These are phyloP conservation scores for Fonsecaea erecta DNA, from an alignment of 2,329 filamentous ascomycete genomes.

Conservation along the genomic window DNA sequence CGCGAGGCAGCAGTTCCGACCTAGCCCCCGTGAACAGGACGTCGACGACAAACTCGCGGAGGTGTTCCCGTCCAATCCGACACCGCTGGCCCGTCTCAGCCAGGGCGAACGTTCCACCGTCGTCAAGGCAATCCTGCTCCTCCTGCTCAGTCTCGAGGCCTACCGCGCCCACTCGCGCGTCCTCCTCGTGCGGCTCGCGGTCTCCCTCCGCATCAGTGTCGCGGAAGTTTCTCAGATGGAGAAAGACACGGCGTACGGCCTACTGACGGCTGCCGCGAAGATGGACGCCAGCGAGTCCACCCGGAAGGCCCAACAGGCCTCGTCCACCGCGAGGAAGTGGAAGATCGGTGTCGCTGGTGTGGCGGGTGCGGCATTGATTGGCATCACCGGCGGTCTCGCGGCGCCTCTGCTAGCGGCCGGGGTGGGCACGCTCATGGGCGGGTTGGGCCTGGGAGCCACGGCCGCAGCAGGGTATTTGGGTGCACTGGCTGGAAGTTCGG, in stretches of 20 bases:
- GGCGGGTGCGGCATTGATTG: slow-evolving; percentile 76
- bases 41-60: slow-evolving; percentile 13
- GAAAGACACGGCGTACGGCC: slow-evolving; percentile 68
- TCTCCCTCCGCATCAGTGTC: slow-evolving; percentile 67
- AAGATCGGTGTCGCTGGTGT: slow-evolving; percentile 81
- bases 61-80: slow-evolving; percentile 63
- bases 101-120: slow-evolving; percentile 67
- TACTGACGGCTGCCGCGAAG: slow-evolving; percentile 68
- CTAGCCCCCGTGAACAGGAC: slow-evolving; percentile 7
- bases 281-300: slow-evolving; percentile 46
- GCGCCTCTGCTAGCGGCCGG: slow-evolving; percentile 72
- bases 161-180: slow-evolving; percentile 73
- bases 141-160: slow-evolving; percentile 71
- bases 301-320: slow-evolving; percentile 71
- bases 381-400: slow-evolving; percentile 74
- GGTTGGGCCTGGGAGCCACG: slow-evolving; percentile 60
- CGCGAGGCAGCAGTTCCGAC: slow-evolving; percentile 6
- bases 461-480: slow-evolving; percentile 58
- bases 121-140: slow-evolving; percentile 68
- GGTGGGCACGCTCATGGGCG: slow-evolving; percentile 72
- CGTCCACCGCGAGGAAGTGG: slow-evolving; percentile 63
- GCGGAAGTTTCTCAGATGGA: slow-evolving; percentile 68
- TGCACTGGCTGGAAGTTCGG: slow-evolving; percentile 67
- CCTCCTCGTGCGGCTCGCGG: slow-evolving; percentile 68
- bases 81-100: slow-evolving; percentile 59